phyloP scores from a whole-genome alignment of 352 stramenopile species.

The Lagenidium giganteum region DNA sequence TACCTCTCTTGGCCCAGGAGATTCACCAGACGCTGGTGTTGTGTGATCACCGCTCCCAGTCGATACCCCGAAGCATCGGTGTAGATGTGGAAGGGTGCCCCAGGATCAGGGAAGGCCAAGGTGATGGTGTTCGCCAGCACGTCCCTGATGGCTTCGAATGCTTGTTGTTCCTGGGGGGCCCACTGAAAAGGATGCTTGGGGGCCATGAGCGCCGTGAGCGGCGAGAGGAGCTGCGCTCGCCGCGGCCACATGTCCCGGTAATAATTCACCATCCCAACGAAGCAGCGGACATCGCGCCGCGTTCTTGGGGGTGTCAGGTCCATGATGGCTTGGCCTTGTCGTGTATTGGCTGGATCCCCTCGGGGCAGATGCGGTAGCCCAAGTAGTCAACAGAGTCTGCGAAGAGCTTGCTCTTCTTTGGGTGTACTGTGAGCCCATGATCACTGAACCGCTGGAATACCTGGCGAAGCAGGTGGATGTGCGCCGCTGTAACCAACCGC shows the following conservation, averaged over 20 bases:
- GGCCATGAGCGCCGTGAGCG: conserved; percentile 22
- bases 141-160: neutral
- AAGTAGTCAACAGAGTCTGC: conserved; percentile 10
- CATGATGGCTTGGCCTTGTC: conserved; percentile 10
- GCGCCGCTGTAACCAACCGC: too few species aligned
- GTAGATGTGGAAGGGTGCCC: conserved; percentile 21
- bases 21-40: conserved; percentile 11
- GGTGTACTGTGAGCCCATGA: conserved; percentile 5
- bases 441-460: neutral
- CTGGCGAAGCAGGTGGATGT: neutral
- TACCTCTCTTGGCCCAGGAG: too few species aligned
- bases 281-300: neutral
- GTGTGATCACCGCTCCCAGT: conserved; percentile 21
- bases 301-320: neutral
- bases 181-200: conserved; percentile 16
- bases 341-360: conserved; percentile 2
- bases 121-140: too few species aligned
- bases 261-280: conserved; percentile 22
- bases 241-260: conserved; percentile 28
- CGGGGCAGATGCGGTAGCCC: conserved; percentile 1
- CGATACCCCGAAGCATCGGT: conserved; percentile 27
- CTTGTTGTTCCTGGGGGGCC: conserved; percentile 18
- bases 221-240: conserved; percentile 19
- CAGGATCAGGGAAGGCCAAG: conserved; percentile 21
- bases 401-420: conserved; percentile 17